Evolutionary conservation across 1,284 basidiomycete genomes (phyloP).

Genomic region (Macrocybe sp.): DNA sequence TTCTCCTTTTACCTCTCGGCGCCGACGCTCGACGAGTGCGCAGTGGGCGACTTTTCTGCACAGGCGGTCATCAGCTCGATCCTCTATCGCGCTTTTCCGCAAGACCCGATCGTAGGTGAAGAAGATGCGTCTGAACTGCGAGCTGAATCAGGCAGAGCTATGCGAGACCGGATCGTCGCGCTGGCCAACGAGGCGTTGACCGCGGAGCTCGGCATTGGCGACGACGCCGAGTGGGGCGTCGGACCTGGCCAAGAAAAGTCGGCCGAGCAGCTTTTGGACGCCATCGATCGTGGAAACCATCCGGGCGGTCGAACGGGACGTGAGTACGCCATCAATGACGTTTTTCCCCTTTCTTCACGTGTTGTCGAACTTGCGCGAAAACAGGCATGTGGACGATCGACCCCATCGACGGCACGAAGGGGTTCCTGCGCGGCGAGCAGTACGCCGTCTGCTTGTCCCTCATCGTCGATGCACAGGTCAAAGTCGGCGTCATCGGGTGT

Average conservation of each 20-base stretch:
- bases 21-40: not conserved
- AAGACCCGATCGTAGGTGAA: conserved; percentile 91
- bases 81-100: conserved; percentile 70
- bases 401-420: conserved; percentile 91
- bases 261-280: conserved; percentile 64
- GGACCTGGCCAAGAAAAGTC: conserved; percentile 50
- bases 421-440: conserved; percentile 94
- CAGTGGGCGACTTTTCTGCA: conserved; percentile 88
- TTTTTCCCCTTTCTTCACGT: conserved; percentile 1
- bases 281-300: conserved; percentile 84
- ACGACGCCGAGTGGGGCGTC: conserved; percentile 58
- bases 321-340: conserved; percentile 35
- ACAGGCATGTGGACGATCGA: conserved; percentile 88
- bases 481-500: conserved; percentile 92
- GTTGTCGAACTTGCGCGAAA: conserved; percentile 4
- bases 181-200: conserved; percentile 83
- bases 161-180: conserved; percentile 71
- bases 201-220: conserved; percentile 46
- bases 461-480: conserved; percentile 79
- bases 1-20: not conserved
- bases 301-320: conserved; percentile 76
- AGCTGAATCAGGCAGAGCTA: conserved; percentile 38
- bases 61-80: conserved; percentile 88
- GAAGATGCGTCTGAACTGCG: conserved; percentile 88
- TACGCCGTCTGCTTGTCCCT: conserved; percentile 96